Evolutionary conservation across 2,329 filamentous ascomycete species (phyloP), one percentile per base, ranked within the genome.

Genomic region (Aspergillus hiratsukae): DNA sequence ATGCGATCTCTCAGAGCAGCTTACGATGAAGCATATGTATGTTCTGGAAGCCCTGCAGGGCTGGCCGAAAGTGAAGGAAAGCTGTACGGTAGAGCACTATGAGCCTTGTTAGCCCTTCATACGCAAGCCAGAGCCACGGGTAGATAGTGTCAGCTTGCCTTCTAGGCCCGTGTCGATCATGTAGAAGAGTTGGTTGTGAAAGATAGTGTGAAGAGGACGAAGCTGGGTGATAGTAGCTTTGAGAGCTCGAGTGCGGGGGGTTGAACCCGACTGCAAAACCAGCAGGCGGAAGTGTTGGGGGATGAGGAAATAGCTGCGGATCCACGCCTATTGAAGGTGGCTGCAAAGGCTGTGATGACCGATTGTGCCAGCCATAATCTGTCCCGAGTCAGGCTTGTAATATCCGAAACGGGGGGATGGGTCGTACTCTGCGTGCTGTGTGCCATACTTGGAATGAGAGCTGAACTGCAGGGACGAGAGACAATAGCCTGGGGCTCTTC

Each of bases 341-440:
- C 52, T 71, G 69, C 35, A 66, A 45, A 27, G 66, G 65, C 28
- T 69, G 67, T 41, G 65, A 64, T 23, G 67, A 64, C 54, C 68
- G 66, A 51, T 63, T 65, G 51, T 62, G 62, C 69, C 69, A 72
- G 40, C 55, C 58, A 61, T 71, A 71, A 43, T 66, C 70, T 72
- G 55, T 14, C 14, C 11, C 1, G 4, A 28, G 61, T 70, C 52
- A 69, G 65, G 53, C 28, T 25, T 17, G 14, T 17, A 46, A 11
- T 2, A 21, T 7, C 8, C 11, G 27, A 21, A 25, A 9, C 23
- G 2, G 2, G 17, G 29, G 40, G 31, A 25, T 31, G 23, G 7
- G 31, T 21, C 68, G 51, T 69, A 72, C 69, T 65, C 17, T 67
- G 62, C 50, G 65, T 53, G 46, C 70, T 66, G 29, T 68, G 68